Evolutionary conservation across 2,329 filamentous ascomycete species (phyloP).

Genomic region (Dryadomyces sulphureus): DNA sequence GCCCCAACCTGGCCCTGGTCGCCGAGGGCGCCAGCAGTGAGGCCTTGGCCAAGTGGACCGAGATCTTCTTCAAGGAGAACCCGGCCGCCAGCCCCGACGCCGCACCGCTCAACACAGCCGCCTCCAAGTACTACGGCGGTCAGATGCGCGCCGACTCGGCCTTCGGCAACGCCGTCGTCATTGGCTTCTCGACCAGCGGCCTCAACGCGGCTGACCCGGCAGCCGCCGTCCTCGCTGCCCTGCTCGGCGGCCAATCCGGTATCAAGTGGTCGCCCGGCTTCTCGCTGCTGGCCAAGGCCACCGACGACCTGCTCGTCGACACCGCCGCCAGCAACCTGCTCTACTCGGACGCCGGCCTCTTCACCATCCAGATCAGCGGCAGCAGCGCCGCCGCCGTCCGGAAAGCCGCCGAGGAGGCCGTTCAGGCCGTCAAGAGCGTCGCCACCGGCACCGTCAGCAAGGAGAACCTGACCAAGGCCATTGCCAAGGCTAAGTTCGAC

Average conservation of each 20-base stretch:
- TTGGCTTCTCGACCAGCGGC: slow-evolving; percentile 86
- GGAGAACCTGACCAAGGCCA: slow-evolving; percentile 83
- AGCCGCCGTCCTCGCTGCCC: slow-evolving; percentile 68
- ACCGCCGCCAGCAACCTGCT: slow-evolving; percentile 63
- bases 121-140: slow-evolving; percentile 83
- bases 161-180: slow-evolving; percentile 67
- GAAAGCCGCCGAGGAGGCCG: slow-evolving; percentile 58
- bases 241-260: slow-evolving; percentile 77
- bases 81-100: slow-evolving; percentile 37
- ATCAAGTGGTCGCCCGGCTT: slow-evolving; percentile 97
- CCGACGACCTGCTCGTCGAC: slow-evolving; percentile 47
- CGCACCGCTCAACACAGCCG: slow-evolving; percentile 34
- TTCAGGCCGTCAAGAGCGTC: slow-evolving; percentile 70
- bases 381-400: slow-evolving; percentile 52
- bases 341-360: slow-evolving; percentile 89
- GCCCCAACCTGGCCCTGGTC: slow-evolving; percentile 81
- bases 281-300: slow-evolving; percentile 73
- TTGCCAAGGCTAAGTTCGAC: slow-evolving; percentile 86
- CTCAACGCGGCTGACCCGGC: slow-evolving; percentile 76
- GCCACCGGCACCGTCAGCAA: slow-evolving; percentile 60
- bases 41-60: slow-evolving; percentile 76
- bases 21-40: slow-evolving; percentile 71
- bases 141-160: slow-evolving; percentile 77
- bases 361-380: slow-evolving; percentile 71
- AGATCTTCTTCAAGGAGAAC: slow-evolving; percentile 74